These are phyloP conservation scores for Didymella pinodella DNA, from an alignment of 2,329 filamentous ascomycete genomes.

Conservation along the genomic window DNA sequence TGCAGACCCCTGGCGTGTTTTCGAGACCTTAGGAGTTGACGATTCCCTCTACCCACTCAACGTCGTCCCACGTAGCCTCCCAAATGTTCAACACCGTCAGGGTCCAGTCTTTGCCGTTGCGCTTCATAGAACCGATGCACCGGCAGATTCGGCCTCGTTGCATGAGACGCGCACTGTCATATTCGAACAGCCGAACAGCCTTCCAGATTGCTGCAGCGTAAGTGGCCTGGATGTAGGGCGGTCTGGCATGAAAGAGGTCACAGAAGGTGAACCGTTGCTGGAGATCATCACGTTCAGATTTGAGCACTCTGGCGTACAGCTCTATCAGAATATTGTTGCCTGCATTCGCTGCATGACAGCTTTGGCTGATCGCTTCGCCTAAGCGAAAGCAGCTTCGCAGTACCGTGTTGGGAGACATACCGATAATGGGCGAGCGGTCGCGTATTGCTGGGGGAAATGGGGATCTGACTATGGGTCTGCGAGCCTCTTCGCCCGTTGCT, in stretches of 20 bases:
- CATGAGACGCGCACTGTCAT: conserved; percentile 57
- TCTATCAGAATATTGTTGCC: conserved; percentile 64
- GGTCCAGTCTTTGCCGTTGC: conserved; percentile 54
- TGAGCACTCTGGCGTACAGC: conserved; percentile 68
- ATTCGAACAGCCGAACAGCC: conserved; percentile 55
- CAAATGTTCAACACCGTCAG: conserved; percentile 61
- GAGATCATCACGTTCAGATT: conserved; percentile 62
- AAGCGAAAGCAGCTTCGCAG: conserved; percentile 71
- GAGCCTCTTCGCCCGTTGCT: conserved; percentile 18
- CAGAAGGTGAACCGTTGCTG: conserved; percentile 71
- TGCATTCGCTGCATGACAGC: conserved; percentile 56
- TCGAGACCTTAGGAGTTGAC: conserved; percentile 29
- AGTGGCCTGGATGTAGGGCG: conserved; percentile 61
- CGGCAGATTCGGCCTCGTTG: conserved; percentile 55
- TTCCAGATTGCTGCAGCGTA: conserved; percentile 57
- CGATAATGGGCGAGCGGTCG: conserved; percentile 63
- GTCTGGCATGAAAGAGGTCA: conserved; percentile 67
- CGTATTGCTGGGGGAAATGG: conserved; percentile 60
- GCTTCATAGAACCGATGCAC: conserved; percentile 59
- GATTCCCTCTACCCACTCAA: conserved; percentile 60
- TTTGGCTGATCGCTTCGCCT: conserved; percentile 65
- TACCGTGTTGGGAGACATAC: conserved; percentile 57
- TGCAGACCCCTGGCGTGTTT: conserved; percentile 7
- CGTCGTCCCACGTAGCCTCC: conserved; percentile 62
- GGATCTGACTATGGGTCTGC: conserved; percentile 59